Conservation (phyloP, 352 stramenopile species). For the Peronospora destructor region DNA sequence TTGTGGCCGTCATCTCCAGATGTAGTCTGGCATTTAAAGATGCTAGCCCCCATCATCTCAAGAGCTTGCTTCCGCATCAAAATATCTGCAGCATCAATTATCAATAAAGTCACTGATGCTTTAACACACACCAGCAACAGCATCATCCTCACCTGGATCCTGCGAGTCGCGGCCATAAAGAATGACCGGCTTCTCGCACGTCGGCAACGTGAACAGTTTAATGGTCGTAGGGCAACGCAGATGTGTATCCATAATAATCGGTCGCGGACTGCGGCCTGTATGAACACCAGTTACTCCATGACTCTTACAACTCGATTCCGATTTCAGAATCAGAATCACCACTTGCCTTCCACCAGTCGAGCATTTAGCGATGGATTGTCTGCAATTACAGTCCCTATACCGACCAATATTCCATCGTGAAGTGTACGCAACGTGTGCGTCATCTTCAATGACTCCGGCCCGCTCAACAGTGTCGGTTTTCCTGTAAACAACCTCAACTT, state of each 20-base stretch:
- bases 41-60: constrained; percentile 35
- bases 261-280: constrained; percentile 52
- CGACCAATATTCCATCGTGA: constrained; percentile 85
- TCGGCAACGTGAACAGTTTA: constrained; percentile 68
- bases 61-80: constrained; percentile 30
- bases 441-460: constrained; percentile 72
- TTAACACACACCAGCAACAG: not conserved
- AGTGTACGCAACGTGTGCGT: constrained; percentile 81
- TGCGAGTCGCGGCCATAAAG: constrained; percentile 30
- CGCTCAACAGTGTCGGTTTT: constrained; percentile 62
- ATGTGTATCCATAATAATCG: constrained; percentile 68
- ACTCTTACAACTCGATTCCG: not conserved
- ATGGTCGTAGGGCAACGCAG: constrained; percentile 58
- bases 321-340: not conserved
- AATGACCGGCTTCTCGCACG: constrained; percentile 67
- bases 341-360: constrained; percentile 46
- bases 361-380: constrained; percentile 87
- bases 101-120: not conserved
- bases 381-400: constrained; percentile 72
- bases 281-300: not conserved
- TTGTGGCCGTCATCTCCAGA: constrained; percentile 10
- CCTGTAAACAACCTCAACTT: constrained; percentile 24
- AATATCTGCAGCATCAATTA: constrained; percentile 25
- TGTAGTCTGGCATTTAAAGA: constrained; percentile 34
- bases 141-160: constrained; percentile 17